phyloP scores from a whole-genome alignment of 2,329 filamentous ascomycete genomes.

The Chaetomium strumarium region DNA sequence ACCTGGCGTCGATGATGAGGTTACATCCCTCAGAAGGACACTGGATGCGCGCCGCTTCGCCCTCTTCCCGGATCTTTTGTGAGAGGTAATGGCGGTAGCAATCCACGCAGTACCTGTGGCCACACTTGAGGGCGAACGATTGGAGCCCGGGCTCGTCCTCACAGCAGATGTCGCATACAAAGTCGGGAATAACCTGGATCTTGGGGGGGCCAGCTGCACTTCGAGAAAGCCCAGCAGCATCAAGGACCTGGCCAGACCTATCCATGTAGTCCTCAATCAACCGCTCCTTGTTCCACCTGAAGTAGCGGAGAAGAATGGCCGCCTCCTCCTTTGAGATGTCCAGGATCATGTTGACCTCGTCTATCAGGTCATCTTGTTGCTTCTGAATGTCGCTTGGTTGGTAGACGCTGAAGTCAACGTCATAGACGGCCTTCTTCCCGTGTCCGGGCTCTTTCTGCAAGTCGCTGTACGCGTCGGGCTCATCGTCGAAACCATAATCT shows the following conservation, averaged over 20 bases:
- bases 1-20: conserved; percentile 84
- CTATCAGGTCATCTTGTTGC: conserved; percentile 79
- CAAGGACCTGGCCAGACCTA: conserved; percentile 68
- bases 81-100: conserved; percentile 88
- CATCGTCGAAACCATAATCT: conserved; percentile 58
- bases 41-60: conserved; percentile 89
- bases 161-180: conserved; percentile 92
- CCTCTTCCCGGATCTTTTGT: conserved; percentile 93
- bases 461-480: conserved; percentile 48
- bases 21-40: conserved; percentile 85
- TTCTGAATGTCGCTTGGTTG: conserved; percentile 73
- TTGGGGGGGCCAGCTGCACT: conserved; percentile 56
- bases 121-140: conserved; percentile 92
- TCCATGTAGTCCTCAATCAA: conserved; percentile 98
- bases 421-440: conserved; percentile 68
- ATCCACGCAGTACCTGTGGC: conserved; percentile 84
- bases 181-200: conserved; percentile 66
- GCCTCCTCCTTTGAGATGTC: conserved; percentile 84
- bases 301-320: conserved; percentile 82
- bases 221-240: conserved; percentile 74
- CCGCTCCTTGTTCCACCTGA: conserved; percentile 93
- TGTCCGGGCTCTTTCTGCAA: conserved; percentile 59
- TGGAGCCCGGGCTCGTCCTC: conserved; percentile 73
- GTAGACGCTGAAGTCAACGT: conserved; percentile 79
- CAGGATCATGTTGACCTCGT: conserved; percentile 86